Percentiles rank a stretch among this genome's conserved stretches.
Evolutionary conservation across 768 basidiomycete genomes (phyloP).

Genomic region (Roridomyces roridus): DNA sequence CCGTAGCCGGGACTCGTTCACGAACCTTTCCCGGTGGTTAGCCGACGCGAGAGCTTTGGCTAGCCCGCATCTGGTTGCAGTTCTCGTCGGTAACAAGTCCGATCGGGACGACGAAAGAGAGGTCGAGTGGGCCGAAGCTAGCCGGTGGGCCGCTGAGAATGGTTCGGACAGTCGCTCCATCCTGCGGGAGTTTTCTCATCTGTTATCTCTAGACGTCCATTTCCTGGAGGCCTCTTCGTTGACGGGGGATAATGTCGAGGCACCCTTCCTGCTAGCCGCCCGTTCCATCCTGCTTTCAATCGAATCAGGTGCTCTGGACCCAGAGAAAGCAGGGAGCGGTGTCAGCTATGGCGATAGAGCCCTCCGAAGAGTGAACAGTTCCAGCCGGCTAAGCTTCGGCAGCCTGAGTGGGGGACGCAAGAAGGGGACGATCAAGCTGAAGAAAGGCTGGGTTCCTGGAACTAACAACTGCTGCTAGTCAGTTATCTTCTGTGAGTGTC

Average conservation of each 20-base stretch:
- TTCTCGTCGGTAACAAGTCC: slow-evolving; percentile 94
- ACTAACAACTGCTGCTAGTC: slow-evolving; percentile 66
- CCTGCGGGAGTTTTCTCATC: slow-evolving; percentile 1
- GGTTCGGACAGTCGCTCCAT: slow-evolving; percentile 52
- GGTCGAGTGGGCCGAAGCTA: slow-evolving; percentile 95
- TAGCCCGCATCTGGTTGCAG: slow-evolving; percentile 87
- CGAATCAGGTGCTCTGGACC: slow-evolving; percentile 89
- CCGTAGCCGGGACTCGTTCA: slow-evolving; percentile 84
- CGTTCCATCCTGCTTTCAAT: slow-evolving; percentile 89
- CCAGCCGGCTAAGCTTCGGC: slow-evolving; percentile 87
- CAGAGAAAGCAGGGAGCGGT: slow-evolving; percentile 93
- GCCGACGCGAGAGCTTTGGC: slow-evolving; percentile 93
- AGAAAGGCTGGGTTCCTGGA: slow-evolving; percentile 68
- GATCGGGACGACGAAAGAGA: slow-evolving; percentile 95
- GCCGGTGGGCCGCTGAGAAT: slow-evolving; percentile 95
- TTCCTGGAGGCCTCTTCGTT: slow-evolving; percentile 94
- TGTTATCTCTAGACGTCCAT: slow-evolving; percentile 70
- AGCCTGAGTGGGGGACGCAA: slow-evolving; percentile 74
- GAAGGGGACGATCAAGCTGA: slow-evolving; percentile 65
- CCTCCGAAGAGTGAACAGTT: slow-evolving; percentile 87
- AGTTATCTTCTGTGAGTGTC: slow-evolving; percentile 7
- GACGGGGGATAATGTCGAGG: slow-evolving; percentile 91
- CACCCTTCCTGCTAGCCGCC: slow-evolving; percentile 88
- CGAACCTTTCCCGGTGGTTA: slow-evolving; percentile 86
- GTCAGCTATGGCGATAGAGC: slow-evolving; percentile 97